These are phyloP conservation scores for Hortiboletus campestris DNA, from an alignment of 768 basidiomycete genomes.

Conservation along the genomic window DNA sequence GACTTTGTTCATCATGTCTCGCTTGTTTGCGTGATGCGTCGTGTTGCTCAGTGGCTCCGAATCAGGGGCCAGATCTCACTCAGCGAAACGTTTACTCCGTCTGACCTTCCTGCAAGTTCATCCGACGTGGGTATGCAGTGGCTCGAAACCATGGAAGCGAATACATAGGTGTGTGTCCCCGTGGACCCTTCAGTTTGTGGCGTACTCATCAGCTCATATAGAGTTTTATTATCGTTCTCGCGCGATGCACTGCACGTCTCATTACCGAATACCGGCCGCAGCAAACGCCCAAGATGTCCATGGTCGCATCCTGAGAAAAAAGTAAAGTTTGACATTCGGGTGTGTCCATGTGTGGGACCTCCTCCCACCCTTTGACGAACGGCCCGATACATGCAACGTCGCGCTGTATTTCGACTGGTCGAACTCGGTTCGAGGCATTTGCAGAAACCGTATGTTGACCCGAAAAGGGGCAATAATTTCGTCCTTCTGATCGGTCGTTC, in stretches of 20 bases:
- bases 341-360: background rate
- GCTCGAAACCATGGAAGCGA: background rate
- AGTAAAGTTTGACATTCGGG: slow-evolving; percentile 4
- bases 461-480: background rate
- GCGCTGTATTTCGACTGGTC: background rate
- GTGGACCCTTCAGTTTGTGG: background rate
- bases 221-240: background rate
- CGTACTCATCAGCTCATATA: background rate
- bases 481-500: background rate
- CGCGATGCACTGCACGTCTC: background rate
- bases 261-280: background rate
- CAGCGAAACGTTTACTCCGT: background rate
- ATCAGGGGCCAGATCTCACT: slow-evolving; percentile 2
- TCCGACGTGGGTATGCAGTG: slow-evolving; percentile 6
- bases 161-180: background rate
- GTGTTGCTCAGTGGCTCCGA: background rate
- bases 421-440: background rate
- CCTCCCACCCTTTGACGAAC: background rate
- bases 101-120: background rate
- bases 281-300: background rate
- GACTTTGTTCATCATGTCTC: slow-evolving; percentile 4
- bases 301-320: background rate
- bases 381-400: background rate
- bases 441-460: background rate
- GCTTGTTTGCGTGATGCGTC: background rate